These are phyloP conservation scores for Erythrophleum ivorense DNA, from an alignment of 331 rosid species.

Conservation along the genomic window DNA sequence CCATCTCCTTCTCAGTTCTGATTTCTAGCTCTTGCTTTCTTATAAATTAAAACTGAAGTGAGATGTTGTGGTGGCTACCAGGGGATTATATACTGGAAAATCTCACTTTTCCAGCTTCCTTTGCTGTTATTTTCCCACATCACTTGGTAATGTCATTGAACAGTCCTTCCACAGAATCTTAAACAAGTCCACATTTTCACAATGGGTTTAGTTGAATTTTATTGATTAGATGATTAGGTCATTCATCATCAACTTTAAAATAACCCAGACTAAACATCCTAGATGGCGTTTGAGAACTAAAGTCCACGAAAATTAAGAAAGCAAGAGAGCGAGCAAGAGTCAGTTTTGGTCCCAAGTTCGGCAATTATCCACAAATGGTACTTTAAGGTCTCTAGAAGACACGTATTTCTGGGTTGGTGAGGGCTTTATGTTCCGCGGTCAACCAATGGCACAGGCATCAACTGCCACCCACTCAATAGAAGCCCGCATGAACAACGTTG, in stretches of 20 bases:
- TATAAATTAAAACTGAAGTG: background rate
- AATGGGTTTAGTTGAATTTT: constrained; percentile 8
- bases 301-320: background rate
- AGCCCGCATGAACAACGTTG: background rate
- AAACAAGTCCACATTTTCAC: constrained; percentile 22
- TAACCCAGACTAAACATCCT: background rate
- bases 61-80: background rate
- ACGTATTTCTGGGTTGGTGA: constrained; percentile 9
- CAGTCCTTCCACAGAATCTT: background rate
- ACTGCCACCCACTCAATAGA: no score
- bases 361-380: constrained; percentile 30
- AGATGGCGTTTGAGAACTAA: background rate
- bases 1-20: constrained; percentile 39
- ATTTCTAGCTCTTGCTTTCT: background rate
- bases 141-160: background rate
- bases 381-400: background rate
- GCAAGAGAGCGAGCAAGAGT: background rate
- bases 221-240: constrained; percentile 11
- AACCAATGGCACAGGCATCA: no score
- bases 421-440: background rate
- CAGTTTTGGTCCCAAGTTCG: constrained; percentile 16
- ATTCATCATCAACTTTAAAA: background rate
- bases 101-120: background rate
- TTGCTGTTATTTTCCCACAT: constrained; percentile 44
- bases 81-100: constrained; percentile 28